A percentile compares a stretch with the other conserved stretches of the same genome.
These are phyloP conservation scores for Podaxis sp. DNA, from an alignment of 768 basidiomycete species.

Conservation along the genomic window DNA sequence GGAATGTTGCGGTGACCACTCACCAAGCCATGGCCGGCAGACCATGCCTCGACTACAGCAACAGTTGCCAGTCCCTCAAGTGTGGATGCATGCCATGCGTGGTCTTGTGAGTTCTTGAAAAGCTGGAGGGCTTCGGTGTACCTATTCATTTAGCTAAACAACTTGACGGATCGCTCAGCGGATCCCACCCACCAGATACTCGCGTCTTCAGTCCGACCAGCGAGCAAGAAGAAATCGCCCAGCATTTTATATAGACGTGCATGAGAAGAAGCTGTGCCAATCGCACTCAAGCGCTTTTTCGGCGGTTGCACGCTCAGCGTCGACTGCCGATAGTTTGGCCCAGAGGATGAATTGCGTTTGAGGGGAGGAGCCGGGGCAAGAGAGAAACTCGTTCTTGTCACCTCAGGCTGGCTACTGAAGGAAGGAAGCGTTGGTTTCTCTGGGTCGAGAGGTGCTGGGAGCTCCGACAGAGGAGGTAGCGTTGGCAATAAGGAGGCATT, in stretches of 20 bases:
- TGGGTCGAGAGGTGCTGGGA: constrained; percentile 56
- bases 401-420: constrained; percentile 58
- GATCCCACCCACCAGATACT: constrained; percentile 60
- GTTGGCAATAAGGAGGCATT: constrained; percentile 67
- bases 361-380: constrained; percentile 38
- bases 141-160: constrained; percentile 42
- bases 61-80: constrained; percentile 85
- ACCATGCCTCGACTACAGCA: constrained; percentile 83
- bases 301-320: constrained; percentile 45
- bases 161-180: constrained; percentile 7
- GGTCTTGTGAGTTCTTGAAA: constrained; percentile 74
- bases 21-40: constrained; percentile 69
- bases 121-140: constrained; percentile 82
- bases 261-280: constrained; percentile 74
- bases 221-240: constrained; percentile 84
- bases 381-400: constrained; percentile 37
- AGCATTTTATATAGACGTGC: constrained; percentile 86
- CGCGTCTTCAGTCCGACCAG: constrained; percentile 85
- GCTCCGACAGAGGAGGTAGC: constrained; percentile 59
- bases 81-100: constrained; percentile 86
- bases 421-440: constrained; percentile 46
- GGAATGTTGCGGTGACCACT: constrained; percentile 27
- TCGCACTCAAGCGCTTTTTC: constrained; percentile 63
- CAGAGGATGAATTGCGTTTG: constrained; percentile 57
- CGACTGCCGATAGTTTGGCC: constrained; percentile 50